These are phyloP conservation scores for Ambrosiella xylebori DNA, from an alignment of 2,329 filamentous ascomycete species.

Conservation along the genomic window DNA sequence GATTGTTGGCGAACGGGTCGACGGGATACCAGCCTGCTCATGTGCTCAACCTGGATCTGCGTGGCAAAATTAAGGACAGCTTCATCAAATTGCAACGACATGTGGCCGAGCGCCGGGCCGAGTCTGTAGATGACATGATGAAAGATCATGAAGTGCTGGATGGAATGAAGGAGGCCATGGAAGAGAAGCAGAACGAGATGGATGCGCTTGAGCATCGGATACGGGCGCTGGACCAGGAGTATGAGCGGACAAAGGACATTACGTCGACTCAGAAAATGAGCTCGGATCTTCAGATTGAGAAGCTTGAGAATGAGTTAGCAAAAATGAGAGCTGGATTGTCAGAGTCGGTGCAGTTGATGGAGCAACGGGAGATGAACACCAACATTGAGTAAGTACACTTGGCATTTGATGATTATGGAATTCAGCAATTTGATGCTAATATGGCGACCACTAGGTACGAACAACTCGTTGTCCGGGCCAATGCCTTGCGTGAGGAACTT, in stretches of 20 bases:
- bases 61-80: conserved; percentile 62
- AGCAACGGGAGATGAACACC: conserved; percentile 89
- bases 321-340: conserved; percentile 73
- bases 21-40: conserved; percentile 84
- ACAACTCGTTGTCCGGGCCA: conserved; percentile 70
- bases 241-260: conserved; percentile 79
- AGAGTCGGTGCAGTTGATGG: conserved; percentile 79
- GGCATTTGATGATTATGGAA: not conserved
- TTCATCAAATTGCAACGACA: conserved; percentile 71
- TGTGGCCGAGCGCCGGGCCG: conserved; percentile 72
- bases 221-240: conserved; percentile 76
- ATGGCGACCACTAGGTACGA: conserved; percentile 49
- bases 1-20: conserved; percentile 62
- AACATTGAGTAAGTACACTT: conserved; percentile 62
- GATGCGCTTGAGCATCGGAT: conserved; percentile 81
- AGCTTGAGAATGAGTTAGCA: conserved; percentile 95
- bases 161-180: conserved; percentile 88
- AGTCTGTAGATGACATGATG: conserved; percentile 76
- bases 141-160: conserved; percentile 88
- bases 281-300: conserved; percentile 87
- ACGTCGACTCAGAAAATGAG: conserved; percentile 75
- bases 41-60: conserved; percentile 74
- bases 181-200: conserved; percentile 85
- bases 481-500: conserved; percentile 81
- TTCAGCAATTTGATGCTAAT: not conserved